A percentile compares a stretch with the other conserved stretches of the same genome.
Conservation (phyloP, 345 rosid genomes). For the Euphorbia tirucalli region DNA sequence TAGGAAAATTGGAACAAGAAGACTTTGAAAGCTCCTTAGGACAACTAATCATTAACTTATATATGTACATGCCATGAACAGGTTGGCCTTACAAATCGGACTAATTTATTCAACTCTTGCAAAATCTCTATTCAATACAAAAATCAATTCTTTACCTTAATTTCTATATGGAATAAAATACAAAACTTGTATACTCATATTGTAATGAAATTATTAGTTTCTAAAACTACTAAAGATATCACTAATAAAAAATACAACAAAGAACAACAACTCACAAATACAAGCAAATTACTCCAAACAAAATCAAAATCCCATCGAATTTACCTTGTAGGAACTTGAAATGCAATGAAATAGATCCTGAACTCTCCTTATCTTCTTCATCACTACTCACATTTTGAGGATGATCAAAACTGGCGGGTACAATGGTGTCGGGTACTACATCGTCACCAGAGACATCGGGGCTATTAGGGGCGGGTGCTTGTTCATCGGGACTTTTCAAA, state of each 20-base stretch:
- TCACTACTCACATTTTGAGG: constrained; percentile 45
- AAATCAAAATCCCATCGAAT: constrained; percentile 27
- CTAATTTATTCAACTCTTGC: too few species aligned
- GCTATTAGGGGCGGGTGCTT: constrained; percentile 56
- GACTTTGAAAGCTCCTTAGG: too few species aligned
- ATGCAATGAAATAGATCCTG: constrained; percentile 33
- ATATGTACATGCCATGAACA: too few species aligned
- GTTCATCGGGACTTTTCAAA: constrained; percentile 40
- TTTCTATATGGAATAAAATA: too few species aligned
- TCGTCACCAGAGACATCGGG: constrained; percentile 53
- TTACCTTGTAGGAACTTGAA: constrained; percentile 4
- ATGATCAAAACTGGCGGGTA: constrained; percentile 62
- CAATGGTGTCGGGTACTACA: constrained; percentile 67
- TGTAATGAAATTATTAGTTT: background rate
- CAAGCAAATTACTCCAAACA: constrained; percentile 27
- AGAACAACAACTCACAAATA: constrained; percentile 8
- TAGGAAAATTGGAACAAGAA: too few species aligned
- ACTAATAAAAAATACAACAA: background rate
- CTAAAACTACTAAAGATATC: background rate
- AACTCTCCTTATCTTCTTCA: constrained; percentile 23
- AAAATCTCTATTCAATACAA: too few species aligned
- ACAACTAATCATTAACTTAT: too few species aligned
- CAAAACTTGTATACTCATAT: too few species aligned
- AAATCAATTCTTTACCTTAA: too few species aligned
- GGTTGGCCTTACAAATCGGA: too few species aligned